phyloP scores from a whole-genome alignment of 805 yeast species.

The Yueomyces sp. region DNA sequence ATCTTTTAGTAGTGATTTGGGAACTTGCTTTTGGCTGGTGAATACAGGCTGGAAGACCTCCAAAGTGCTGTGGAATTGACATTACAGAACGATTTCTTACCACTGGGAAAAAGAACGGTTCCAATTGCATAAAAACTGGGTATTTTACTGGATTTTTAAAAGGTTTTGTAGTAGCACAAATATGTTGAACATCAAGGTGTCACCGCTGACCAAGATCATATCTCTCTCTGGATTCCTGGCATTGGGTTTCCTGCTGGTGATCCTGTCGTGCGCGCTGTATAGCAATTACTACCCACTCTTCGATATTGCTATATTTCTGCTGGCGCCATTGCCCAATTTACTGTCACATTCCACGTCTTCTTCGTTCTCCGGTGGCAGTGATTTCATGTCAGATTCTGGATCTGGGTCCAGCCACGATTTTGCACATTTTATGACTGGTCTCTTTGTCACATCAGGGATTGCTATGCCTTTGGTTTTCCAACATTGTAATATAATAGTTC shows the following conservation, averaged over 20 bases:
- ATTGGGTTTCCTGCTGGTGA: conserved; percentile 77
- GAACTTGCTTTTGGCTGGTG: no score
- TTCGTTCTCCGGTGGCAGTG: conserved; percentile 29
- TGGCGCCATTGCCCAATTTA: conserved; percentile 65
- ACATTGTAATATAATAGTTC: conserved; percentile 61
- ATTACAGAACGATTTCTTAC: background rate
- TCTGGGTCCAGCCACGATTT: conserved; percentile 45
- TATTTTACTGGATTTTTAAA: no score
- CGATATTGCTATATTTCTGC: conserved; percentile 49
- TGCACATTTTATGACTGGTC: conserved; percentile 69
- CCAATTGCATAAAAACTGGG: no score
- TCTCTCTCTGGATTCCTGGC: conserved; percentile 45
- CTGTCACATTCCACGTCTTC: conserved; percentile 33
- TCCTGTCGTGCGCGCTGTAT: conserved; percentile 76
- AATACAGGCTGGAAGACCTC: no score
- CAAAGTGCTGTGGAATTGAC: background rate
- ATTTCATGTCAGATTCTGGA: conserved; percentile 47
- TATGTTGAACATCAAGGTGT: conserved; percentile 19
- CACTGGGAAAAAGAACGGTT: background rate
- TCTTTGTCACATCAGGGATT: conserved; percentile 62
- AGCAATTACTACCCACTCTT: conserved; percentile 86
- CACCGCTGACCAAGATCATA: conserved; percentile 23
- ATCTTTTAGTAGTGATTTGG: no score
- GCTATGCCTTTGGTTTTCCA: conserved; percentile 63
- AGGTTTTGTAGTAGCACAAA: background rate